A percentile compares a stretch with the other conserved stretches of the same genome.
Conservation (phyloP, 306 rosid genomes). For the Quercus mongolica region DNA sequence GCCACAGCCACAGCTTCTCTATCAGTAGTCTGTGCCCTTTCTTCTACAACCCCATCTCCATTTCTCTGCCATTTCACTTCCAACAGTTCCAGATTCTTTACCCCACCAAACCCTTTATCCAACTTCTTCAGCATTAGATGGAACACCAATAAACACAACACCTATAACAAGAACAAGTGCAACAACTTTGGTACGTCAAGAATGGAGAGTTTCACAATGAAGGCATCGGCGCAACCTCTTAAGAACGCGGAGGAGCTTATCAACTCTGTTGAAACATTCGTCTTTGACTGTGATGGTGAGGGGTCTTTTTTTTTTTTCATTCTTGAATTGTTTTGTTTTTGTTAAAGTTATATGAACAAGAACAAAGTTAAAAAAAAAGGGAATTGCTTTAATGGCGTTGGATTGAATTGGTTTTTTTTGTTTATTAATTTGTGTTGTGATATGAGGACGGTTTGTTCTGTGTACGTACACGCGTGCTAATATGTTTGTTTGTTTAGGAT, state of each 20-base stretch:
- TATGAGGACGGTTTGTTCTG: too few species aligned
- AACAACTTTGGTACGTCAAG: conserved; percentile 25
- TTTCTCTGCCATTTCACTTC: conserved; percentile 21
- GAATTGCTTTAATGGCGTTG: neutral
- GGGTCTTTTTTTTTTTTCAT: neutral
- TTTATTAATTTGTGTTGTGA: neutral
- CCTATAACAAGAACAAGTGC: neutral
- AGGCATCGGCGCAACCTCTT: conserved; percentile 77
- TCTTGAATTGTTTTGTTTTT: neutral
- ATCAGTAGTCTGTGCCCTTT: conserved; percentile 34
- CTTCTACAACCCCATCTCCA: conserved; percentile 29
- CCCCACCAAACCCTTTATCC: conserved; percentile 21
- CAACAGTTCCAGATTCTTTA: conserved; percentile 20
- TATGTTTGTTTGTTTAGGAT: neutral
- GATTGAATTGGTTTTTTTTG: neutral
- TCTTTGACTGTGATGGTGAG: conserved; percentile 93
- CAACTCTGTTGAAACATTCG: conserved; percentile 87
- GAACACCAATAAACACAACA: conserved; percentile 18
- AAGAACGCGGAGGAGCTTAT: conserved; percentile 75
- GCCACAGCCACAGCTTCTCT: conserved; percentile 21
- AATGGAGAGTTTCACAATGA: conserved; percentile 54
- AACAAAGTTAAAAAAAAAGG: neutral
- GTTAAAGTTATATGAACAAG: neutral
- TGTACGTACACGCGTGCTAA: neutral
- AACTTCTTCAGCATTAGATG: conserved; percentile 22